These are phyloP conservation scores for Dioszegia crocea DNA, from an alignment of 768 basidiomycete species.

Conservation along the genomic window DNA sequence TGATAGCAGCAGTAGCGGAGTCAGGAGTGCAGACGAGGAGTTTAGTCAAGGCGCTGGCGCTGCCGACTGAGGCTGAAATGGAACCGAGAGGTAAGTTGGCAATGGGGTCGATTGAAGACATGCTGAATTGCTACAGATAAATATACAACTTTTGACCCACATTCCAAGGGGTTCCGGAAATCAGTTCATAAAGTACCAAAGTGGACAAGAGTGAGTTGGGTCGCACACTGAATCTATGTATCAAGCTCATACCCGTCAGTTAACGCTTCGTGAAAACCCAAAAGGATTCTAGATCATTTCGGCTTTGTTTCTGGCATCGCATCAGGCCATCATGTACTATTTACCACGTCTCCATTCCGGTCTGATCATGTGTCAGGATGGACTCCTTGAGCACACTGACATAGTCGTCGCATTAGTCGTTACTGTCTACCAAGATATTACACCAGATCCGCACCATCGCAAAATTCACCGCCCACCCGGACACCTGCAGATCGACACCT, in stretches of 20 bases:
- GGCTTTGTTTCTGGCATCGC: too few relatives aligned
- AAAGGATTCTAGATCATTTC: slow-evolving; percentile 67
- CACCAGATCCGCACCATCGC: too few relatives aligned
- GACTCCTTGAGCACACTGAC: too few relatives aligned
- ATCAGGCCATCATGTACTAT: too few relatives aligned
- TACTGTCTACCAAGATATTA: too few relatives aligned
- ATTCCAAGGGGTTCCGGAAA: slow-evolving; percentile 73
- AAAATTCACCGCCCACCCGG: too few relatives aligned
- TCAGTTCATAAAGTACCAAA: slow-evolving; percentile 97
- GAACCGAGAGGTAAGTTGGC: slow-evolving; percentile 55
- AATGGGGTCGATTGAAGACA: not conserved
- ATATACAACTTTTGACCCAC: slow-evolving; percentile 81
- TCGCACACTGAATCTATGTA: not conserved
- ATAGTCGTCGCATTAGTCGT: too few relatives aligned
- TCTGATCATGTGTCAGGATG: too few relatives aligned
- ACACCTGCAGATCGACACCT: too few relatives aligned
- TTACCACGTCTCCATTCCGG: too few relatives aligned
- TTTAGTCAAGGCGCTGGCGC: slow-evolving; percentile 67
- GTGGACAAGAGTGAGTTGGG: slow-evolving; percentile 60
- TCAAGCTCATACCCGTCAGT: slow-evolving; percentile 44
- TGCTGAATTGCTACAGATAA: slow-evolving; percentile 60
- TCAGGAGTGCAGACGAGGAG: slow-evolving; percentile 64
- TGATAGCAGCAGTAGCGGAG: slow-evolving; percentile 78
- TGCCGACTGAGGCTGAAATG: slow-evolving; percentile 96
- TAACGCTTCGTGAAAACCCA: slow-evolving; percentile 82